Conservation (phyloP, 495 filamentous ascomycete species). For the Talaromyces liani region DNA sequence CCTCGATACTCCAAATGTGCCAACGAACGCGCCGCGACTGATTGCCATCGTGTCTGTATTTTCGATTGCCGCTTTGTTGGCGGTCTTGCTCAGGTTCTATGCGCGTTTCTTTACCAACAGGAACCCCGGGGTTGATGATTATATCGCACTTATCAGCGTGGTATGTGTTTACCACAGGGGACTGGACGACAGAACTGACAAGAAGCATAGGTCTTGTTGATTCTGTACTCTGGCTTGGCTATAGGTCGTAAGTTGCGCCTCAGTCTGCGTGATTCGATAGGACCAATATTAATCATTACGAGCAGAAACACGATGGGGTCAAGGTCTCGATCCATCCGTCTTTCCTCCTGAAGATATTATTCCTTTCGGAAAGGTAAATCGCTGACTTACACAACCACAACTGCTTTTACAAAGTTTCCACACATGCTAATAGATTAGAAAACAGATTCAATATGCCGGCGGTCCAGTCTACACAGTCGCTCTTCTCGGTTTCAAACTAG, state of each 20-base stretch:
- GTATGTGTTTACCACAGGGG: neutral
- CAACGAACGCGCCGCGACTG: conserved; percentile 14
- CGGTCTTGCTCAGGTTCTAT: conserved; percentile 19
- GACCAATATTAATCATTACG: neutral
- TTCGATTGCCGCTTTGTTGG: conserved; percentile 15
- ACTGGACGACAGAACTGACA: neutral
- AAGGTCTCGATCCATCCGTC: conserved; percentile 14
- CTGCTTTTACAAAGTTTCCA: no score
- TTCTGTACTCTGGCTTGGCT: conserved; percentile 15
- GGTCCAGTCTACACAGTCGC: conserved; percentile 23
- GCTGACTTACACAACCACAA: no score
- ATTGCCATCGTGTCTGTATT: conserved; percentile 17
- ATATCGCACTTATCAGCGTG: conserved; percentile 17
- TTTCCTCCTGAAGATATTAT: conserved; percentile 20
- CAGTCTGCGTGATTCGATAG: neutral
- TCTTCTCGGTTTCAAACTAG: conserved; percentile 46
- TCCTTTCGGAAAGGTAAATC: conserved; percentile 19
- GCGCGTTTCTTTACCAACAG: conserved; percentile 16
- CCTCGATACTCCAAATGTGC: conserved; percentile 16
- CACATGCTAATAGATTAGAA: neutral
- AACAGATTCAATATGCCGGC: conserved; percentile 25
- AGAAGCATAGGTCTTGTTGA: conserved; percentile 7
- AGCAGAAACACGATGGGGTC: conserved; percentile 24
- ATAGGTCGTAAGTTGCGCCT: conserved; percentile 18
- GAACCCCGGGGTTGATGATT: conserved; percentile 21